Conservation (phyloP, 768 basidiomycete species). For the Udeniomyces megalosporus region DNA sequence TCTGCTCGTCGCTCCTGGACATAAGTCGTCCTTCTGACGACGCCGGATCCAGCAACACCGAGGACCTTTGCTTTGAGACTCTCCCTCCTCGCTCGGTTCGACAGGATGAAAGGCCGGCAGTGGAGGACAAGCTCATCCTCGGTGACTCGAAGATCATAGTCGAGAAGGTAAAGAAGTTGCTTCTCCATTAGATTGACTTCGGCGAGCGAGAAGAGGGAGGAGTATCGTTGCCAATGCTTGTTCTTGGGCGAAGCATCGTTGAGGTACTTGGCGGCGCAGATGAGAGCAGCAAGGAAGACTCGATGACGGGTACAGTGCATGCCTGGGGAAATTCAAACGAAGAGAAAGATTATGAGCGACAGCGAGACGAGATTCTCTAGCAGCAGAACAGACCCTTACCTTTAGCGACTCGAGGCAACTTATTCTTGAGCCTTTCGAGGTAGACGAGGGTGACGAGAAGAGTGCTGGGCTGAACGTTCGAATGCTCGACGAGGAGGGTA, state of each 20-base stretch:
- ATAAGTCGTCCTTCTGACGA: neutral
- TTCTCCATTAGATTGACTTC: constrained; percentile 88
- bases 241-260: constrained; percentile 90
- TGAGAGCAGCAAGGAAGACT: constrained; percentile 87
- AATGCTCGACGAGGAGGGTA: constrained; percentile 53
- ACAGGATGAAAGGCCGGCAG: constrained; percentile 41
- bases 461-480: constrained; percentile 79
- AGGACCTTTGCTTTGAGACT: neutral
- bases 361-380: neutral
- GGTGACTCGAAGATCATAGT: constrained; percentile 73
- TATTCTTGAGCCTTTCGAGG: constrained; percentile 66
- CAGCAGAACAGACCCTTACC: constrained; percentile 37
- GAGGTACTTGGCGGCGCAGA: constrained; percentile 90
- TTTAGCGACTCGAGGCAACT: constrained; percentile 67
- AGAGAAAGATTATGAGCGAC: constrained; percentile 15
- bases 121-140: constrained; percentile 54
- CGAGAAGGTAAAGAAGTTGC: constrained; percentile 79
- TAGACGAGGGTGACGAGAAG: constrained; percentile 81
- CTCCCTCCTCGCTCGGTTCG: constrained; percentile 16
- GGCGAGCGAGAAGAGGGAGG: constrained; percentile 42
- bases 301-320: constrained; percentile 87
- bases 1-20: neutral
- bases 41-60: neutral
- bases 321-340: constrained; percentile 30
- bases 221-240: constrained; percentile 74